Conservation (phyloP, 2,329 filamentous ascomycete genomes). For the Gaeumannomyces sp. region DNA sequence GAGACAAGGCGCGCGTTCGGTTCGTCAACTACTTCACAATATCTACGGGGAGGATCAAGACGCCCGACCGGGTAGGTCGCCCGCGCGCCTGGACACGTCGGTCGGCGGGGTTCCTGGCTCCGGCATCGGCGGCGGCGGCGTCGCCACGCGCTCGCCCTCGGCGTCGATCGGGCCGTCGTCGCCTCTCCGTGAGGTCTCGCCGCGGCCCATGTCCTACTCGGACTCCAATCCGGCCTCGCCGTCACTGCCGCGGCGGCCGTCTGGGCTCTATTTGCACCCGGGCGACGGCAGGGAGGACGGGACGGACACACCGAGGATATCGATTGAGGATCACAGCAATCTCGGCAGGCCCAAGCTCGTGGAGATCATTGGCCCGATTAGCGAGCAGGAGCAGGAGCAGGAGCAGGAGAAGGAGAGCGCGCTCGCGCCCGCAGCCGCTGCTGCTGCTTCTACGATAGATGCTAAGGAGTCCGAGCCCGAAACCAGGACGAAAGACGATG, state of each 20-base stretch:
- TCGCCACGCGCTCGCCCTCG: constrained; percentile 5
- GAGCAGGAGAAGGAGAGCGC: background rate
- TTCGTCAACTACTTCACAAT: constrained; percentile 90
- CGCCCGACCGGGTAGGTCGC: constrained; percentile 25
- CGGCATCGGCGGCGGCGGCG: constrained; percentile 5
- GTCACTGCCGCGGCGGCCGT: background rate
- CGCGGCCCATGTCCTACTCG: background rate
- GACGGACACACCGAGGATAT: constrained; percentile 32
- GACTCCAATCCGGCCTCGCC: background rate
- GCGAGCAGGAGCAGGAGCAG: background rate
- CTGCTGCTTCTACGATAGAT: background rate
- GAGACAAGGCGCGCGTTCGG: constrained; percentile 51
- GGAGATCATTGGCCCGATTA: constrained; percentile 15
- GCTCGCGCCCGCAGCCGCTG: background rate
- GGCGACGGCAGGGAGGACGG: background rate
- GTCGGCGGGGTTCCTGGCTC: too few species aligned
- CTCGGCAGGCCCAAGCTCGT: constrained; percentile 17
- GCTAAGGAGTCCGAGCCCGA: background rate
- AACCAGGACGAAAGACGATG: background rate
- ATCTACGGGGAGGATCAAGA: constrained; percentile 66
- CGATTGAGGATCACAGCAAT: constrained; percentile 37
- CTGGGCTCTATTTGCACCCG: background rate
- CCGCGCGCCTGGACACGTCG: constrained; percentile 9
- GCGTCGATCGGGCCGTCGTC: constrained; percentile 13
- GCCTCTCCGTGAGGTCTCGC: background rate